Percentiles rank a stretch among this genome's conserved stretches.
These are phyloP conservation scores for Mycena epipterygia DNA, from an alignment of 768 basidiomycete species.

Conservation along the genomic window DNA sequence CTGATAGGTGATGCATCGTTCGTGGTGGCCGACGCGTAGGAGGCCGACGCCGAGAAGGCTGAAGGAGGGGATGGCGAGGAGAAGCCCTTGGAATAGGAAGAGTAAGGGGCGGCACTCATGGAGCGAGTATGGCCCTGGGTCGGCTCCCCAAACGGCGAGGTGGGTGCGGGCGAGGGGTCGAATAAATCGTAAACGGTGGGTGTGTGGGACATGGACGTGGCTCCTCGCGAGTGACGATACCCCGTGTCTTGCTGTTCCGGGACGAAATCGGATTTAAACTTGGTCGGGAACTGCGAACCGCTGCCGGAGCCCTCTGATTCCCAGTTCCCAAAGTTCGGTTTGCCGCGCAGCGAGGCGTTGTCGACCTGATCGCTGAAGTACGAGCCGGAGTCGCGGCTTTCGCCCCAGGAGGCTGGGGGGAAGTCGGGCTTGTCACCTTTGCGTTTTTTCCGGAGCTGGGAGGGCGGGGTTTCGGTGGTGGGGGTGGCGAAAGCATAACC, in stretches of 20 bases:
- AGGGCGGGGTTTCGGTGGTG: constrained; percentile 48
- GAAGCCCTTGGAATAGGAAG: constrained; percentile 49
- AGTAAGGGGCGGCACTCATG: constrained; percentile 46
- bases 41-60: not conserved
- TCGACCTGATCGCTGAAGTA: constrained; percentile 60
- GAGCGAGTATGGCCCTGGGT: constrained; percentile 47
- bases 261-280: constrained; percentile 60
- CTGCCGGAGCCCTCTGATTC: constrained; percentile 43
- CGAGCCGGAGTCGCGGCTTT: constrained; percentile 61
- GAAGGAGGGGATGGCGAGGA: constrained; percentile 1
- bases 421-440: constrained; percentile 58
- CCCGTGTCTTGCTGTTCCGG: constrained; percentile 44
- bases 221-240: constrained; percentile 28
- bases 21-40: not conserved
- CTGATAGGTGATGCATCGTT: not conserved
- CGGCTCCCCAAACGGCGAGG: constrained; percentile 47
- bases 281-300: constrained; percentile 53
- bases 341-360: constrained; percentile 32
- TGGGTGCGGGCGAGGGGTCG: constrained; percentile 49
- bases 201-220: constrained; percentile 23
- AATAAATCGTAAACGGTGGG: constrained; percentile 43
- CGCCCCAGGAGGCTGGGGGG: constrained; percentile 77
- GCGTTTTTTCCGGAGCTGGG: constrained; percentile 64
- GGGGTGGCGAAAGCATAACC: constrained; percentile 74
- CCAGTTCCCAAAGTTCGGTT: constrained; percentile 43